Percentiles rank a stretch among this genome's conserved stretches.
Conservation (phyloP, 306 rosid genomes). For the Vigna angularis region DNA sequence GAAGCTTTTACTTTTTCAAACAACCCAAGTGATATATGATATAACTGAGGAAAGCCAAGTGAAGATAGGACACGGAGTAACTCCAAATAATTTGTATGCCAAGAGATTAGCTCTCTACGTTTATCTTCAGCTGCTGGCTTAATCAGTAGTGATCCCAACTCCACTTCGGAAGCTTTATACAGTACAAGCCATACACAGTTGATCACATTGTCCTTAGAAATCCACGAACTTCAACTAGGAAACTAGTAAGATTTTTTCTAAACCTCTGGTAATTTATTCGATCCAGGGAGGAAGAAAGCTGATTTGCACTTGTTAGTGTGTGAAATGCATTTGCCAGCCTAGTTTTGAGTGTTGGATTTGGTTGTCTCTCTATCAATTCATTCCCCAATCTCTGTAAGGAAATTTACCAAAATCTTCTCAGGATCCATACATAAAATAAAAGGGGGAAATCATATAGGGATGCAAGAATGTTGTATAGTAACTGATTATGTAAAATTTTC, state of each 20-base stretch:
- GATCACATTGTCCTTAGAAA: constrained; percentile 80
- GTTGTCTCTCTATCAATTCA: constrained; percentile 80
- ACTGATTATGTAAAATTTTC: neutral
- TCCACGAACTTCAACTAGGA: constrained; percentile 88
- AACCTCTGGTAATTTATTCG: constrained; percentile 84
- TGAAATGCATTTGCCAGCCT: constrained; percentile 83
- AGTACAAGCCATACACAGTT: constrained; percentile 26
- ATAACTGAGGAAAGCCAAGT: constrained; percentile 7
- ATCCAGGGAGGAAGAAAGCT: constrained; percentile 81
- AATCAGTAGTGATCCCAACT: constrained; percentile 23
- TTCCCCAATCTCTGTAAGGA: constrained; percentile 71
- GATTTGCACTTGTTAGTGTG: constrained; percentile 76
- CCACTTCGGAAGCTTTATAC: constrained; percentile 37
- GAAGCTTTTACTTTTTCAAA: constrained; percentile 33
- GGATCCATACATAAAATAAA: constrained; percentile 34
- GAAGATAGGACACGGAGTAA: constrained; percentile 33
- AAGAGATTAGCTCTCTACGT: constrained; percentile 23
- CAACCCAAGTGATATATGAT: constrained; percentile 43
- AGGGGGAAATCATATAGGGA: neutral
- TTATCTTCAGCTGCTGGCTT: constrained; percentile 45
- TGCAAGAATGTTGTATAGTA: neutral
- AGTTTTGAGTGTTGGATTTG: constrained; percentile 66
- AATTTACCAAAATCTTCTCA: constrained; percentile 19
- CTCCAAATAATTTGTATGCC: neutral
- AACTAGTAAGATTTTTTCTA: constrained; percentile 78